A percentile compares a stretch with the other conserved stretches of the same genome.
Conservation (phyloP, 768 basidiomycete species). For the Boletus pseudo-olivaceus region DNA sequence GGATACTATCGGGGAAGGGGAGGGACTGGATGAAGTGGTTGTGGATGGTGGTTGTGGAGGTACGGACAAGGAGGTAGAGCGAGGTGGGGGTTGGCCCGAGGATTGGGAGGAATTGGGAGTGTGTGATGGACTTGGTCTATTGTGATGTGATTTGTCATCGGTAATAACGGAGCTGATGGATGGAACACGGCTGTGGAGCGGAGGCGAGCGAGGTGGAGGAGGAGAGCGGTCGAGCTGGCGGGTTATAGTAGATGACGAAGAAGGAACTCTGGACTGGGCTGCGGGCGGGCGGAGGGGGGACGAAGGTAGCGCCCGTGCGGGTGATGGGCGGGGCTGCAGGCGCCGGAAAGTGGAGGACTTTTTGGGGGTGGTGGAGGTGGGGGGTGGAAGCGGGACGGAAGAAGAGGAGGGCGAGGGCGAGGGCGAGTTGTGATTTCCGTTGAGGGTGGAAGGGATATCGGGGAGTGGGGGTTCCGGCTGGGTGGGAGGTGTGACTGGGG, state of each 20-base stretch:
- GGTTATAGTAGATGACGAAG: conserved; percentile 17
- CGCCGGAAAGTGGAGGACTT: conserved; percentile 54
- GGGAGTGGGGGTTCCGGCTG: background rate
- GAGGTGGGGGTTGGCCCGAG: conserved; percentile 7
- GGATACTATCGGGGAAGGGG: conserved; percentile 24
- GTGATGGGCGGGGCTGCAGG: conserved; percentile 37
- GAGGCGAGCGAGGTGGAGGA: too few relatives aligned
- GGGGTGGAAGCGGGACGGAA: conserved; percentile 1
- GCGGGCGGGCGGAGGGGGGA: conserved; percentile 36
- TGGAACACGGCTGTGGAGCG: conserved; percentile 30
- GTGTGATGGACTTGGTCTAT: conserved; percentile 9
- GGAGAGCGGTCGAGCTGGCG: conserved; percentile 26
- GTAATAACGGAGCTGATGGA: conserved; percentile 24
- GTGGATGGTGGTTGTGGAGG: conserved; percentile 13
- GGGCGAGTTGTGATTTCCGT: conserved; percentile 8
- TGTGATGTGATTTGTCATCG: conserved; percentile 9
- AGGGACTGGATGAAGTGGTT: conserved; percentile 5
- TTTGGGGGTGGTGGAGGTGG: background rate
- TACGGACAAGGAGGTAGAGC: conserved; percentile 1
- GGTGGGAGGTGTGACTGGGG: background rate
- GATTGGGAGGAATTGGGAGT: conserved; percentile 3
- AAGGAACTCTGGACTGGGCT: conserved; percentile 15
- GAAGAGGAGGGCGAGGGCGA: conserved; percentile 9
- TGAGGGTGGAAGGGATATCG: background rate
- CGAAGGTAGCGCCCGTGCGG: conserved; percentile 23